Base-by-base conservation (phyloP, 2,329 filamentous ascomycete species). In the Aaosphaeria arxii region DNA sequence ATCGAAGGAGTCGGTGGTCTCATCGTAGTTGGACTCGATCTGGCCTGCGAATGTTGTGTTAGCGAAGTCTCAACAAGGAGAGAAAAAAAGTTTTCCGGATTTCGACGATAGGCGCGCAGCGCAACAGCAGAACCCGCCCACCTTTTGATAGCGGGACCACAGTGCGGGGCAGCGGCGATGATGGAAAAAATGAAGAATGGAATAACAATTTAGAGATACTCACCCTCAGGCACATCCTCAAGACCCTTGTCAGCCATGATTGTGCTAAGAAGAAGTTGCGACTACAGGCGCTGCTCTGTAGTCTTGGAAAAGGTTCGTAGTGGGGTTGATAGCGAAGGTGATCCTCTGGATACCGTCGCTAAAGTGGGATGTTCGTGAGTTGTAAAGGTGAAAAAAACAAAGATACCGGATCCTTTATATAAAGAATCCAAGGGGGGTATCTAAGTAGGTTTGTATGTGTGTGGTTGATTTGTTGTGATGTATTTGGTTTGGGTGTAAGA, bases 11-110 rank as follows among this genome's bases (percentile, higher is more conserved):
- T 99, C 95, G 77, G 94, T 92, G 71, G 92, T 91, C 85, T 97
- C 91, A 84, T 99, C 94, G 82, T 97, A 99, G 89, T 99, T 99
- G 74, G 91, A 96, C 85, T 99, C 95, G 84, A 99, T 99, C 82
- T 95, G 91, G 78, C 87, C 92, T 96, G 74, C 69, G 73, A 50
- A 46, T 46, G 53, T 46, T 53, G 59, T 59, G 51, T 63, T 52
- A 67, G 61, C 47, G 29, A 44, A 29, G 47, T 32, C 35, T 41
- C 38, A 11, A 11, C n/a, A 9, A 9, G n/a, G 33, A 36, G 33
- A 36, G n/a, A 39, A 48, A 47, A 38, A 40, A n/a, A 40, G 17
- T 40, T 24, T 11, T 11, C 9, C 39, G 11, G 39, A n/a, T n/a
- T 9, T 9, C 9, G 9, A n/a, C n/a, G 33, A 9, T 9, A n/a